Base-by-base conservation (phyloP, 352 stramenopile genomes). In the Phytopythium kandeliae region DNA sequence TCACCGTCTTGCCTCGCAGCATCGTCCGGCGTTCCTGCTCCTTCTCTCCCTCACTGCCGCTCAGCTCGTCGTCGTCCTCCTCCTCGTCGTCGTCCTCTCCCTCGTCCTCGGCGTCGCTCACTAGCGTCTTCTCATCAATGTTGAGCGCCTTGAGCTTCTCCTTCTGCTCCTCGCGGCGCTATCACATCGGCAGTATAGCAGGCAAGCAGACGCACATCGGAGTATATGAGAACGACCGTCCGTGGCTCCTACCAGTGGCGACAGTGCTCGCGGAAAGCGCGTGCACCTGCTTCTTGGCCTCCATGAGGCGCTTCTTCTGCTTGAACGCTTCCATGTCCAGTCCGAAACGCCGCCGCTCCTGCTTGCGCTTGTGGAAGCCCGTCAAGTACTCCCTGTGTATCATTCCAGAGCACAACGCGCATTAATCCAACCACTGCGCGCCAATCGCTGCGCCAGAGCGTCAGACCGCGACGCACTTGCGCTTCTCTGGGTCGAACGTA, bases 291-390 rank as follows among this genome's bases (percentile, higher is more conserved):
- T 92, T 95, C 60, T 83, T 81, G 51, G 72, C 75, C 55, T 92
- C 81, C 22, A 95, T 48, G 30, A 85, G 71, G 8, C 63, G 65
- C 54, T 95, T 95, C 63, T 95, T 88, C 48, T 89, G 78, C 72
- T 95, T 95, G 66, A 72, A 95, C 44, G 84, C 84, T 67, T 95
- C 79, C 84, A 95, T 95, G 51, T 95, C 81, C 52, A 92, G 60
- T 2, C 84, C 84, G 48, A 92, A 95, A 55, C 84, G 81, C 47
- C 84, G 78, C 24, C 84, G 77, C 56, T 95, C 84, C 54, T 92
- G 79, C 59, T 95, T 95, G 47, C 84, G 79, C 64, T 92, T 92
- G 66, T 82, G 75, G 62, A 95, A 95, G 10, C 84, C 84, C 17
- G 82, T 92, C 51, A 95, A 61, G 53, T 87, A 95, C 57, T 95